Evolutionary conservation across 1,284 basidiomycete genomes (phyloP).

Genomic region (Bjerkandera adusta): DNA sequence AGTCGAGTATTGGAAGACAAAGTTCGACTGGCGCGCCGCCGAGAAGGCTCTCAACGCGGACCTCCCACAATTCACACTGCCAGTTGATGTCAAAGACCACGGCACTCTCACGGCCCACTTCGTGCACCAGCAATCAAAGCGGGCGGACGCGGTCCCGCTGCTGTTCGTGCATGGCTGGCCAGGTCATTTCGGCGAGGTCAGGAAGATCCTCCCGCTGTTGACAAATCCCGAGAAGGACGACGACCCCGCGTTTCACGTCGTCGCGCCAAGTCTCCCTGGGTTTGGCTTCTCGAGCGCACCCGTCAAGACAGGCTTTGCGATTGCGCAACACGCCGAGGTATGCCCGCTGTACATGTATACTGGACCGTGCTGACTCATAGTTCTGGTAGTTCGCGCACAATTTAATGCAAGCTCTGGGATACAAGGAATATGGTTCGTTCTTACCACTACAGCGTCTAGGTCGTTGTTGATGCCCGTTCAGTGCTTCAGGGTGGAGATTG

Average conservation of each 20-base stretch:
- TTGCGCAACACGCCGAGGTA: constrained; percentile 30
- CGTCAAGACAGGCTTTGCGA: constrained; percentile 34
- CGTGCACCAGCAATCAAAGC: constrained; percentile 43
- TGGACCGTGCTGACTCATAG: not conserved
- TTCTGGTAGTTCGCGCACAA: constrained; percentile 37
- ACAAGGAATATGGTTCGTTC: constrained; percentile 42
- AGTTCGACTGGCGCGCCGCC: constrained; percentile 47
- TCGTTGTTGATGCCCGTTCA: constrained; percentile 16
- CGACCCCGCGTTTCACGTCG: constrained; percentile 42
- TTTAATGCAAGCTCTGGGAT: constrained; percentile 45
- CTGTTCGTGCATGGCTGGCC: constrained; percentile 55
- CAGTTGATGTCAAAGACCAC: constrained; percentile 42
- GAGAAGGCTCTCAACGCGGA: constrained; percentile 40
- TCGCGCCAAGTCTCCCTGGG: constrained; percentile 43
- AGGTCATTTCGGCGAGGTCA: constrained; percentile 43
- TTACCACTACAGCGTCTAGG: not conserved
- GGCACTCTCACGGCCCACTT: constrained; percentile 47
- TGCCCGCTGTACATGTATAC: not conserved
- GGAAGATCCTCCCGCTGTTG: constrained; percentile 30
- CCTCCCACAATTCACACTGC: constrained; percentile 46
- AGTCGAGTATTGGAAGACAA: constrained; percentile 40
- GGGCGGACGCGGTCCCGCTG: constrained; percentile 43
- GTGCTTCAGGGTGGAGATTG: constrained; percentile 48
- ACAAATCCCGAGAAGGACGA: constrained; percentile 22
- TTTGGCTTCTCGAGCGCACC: constrained; percentile 35